Evolutionary conservation across 257 asterid genomes (phyloP), one percentile per base, ranked within the genome.

Genomic region (Vinca minor): DNA sequence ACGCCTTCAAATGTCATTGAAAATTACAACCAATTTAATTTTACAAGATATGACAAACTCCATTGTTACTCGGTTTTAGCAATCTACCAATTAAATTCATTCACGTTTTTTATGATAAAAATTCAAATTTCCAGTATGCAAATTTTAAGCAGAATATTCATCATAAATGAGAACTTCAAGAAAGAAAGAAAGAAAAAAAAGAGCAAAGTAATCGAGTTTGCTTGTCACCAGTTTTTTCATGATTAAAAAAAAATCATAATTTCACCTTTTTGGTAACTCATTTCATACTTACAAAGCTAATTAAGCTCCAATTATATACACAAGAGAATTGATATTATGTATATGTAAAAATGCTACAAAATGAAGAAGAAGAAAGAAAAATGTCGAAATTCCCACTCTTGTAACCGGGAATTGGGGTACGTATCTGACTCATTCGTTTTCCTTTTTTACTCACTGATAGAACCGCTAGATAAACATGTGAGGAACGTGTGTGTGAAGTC

Each of bases 1-100:
- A 41, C 58, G 48, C 17, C 5, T 53, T 62, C 69, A 52, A 31
- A 62, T 42, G 68, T 21, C 69, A 62, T 62, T 32, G 48, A 42
- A 69, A 62, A 44, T 31, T 23, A 4, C 64, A 53, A 42, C 4
- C 28, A 56, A 61, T 54, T 53, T 35, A 21, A 2, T 49, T 59
- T 11, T 32, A 63, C 39, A 55, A 4, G 10, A 53, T 45, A 25
- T 57, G 54, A 49, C 20, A 36, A 56, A 38, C 65, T 49, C 42
- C 38, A 32, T n/a, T 11, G 35, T 52, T 35, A 44, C 5, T 14
- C 21, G 41, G 12, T 56, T 29, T 28, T 13, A 44, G 53, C 59
- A 61, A 72, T 29, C 29, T 4, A 34, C 41, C 8, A 25, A 29
- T 20, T 34, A 42, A 34, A 46, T 39, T 41, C 8, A 21, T 42